Conservation (phyloP, 768 basidiomycete species). For the Lactarius psammicola region DNA sequence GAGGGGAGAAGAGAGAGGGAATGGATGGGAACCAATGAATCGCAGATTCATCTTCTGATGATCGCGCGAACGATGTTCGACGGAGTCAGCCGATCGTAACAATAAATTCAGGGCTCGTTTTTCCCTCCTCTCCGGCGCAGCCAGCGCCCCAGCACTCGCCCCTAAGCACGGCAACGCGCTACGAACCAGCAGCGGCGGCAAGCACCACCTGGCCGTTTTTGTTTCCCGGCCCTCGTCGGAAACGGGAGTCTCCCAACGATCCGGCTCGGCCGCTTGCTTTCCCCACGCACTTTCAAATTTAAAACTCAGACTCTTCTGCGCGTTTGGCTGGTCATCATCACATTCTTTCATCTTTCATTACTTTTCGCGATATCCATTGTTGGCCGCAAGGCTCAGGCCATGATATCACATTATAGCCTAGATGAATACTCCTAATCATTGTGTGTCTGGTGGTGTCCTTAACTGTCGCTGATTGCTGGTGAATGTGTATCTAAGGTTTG, state of each 20-base stretch:
- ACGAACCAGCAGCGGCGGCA: background rate
- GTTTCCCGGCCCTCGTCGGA: background rate
- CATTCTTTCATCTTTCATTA: background rate
- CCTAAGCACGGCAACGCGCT: background rate
- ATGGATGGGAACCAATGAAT: slow-evolving; percentile 1
- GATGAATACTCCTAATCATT: too few species aligned
- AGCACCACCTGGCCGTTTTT: background rate
- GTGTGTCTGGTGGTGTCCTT: too few species aligned
- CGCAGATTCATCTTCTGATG: slow-evolving; percentile 13
- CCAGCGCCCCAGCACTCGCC: slow-evolving; percentile 5
- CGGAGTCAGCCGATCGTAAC: slow-evolving; percentile 21
- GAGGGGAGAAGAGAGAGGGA: background rate
- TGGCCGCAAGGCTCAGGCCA: background rate
- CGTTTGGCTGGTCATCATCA: background rate
- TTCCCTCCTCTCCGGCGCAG: background rate
- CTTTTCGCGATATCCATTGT: background rate
- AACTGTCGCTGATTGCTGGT: too few species aligned
- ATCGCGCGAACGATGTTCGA: background rate
- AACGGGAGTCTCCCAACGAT: background rate
- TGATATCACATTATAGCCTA: background rate
- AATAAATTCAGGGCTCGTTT: slow-evolving; percentile 24
- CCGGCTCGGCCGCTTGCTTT: background rate
- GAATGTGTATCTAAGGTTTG: too few species aligned
- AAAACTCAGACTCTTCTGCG: background rate
- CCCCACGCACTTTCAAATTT: background rate